These are phyloP conservation scores for Jimgerdemannia flammicorona DNA, from an alignment of 192 early-diverging fungal species.

Conservation along the genomic window DNA sequence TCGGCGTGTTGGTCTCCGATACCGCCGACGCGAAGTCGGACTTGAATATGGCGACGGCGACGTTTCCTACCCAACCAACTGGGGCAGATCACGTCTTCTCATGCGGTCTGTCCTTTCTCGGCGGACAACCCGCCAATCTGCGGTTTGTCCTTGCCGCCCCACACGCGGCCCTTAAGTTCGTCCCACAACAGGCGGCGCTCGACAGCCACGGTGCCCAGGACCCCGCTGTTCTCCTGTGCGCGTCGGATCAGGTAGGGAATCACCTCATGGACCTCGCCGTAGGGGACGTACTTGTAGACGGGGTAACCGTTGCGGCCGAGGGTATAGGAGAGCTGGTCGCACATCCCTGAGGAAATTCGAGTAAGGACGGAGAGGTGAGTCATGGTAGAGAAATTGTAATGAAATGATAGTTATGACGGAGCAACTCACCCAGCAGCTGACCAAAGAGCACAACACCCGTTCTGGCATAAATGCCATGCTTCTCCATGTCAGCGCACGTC, in stretches of 20 bases:
- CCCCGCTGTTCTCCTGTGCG: conserved; percentile 89
- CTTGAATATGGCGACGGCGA: too few relatives aligned
- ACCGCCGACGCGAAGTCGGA: too few relatives aligned
- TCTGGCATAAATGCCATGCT: conserved; percentile 44
- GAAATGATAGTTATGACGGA: neutral
- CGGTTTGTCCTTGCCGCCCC: neutral
- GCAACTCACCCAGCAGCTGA: conserved; percentile 64
- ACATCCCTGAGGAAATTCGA: conserved; percentile 56
- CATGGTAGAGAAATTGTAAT: neutral
- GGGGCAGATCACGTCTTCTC: too few relatives aligned
- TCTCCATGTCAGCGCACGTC: conserved; percentile 59
- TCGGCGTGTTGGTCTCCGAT: too few relatives aligned
- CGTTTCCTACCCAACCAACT: too few relatives aligned
- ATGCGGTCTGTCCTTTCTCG: too few relatives aligned
- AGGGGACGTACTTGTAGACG: conserved; percentile 92
- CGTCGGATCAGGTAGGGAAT: conserved; percentile 93
- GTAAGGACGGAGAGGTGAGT: conserved; percentile 8
- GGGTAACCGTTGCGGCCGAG: conserved; percentile 72
- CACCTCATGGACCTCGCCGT: conserved; percentile 84
- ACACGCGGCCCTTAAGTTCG: conserved; percentile 49
- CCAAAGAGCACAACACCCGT: conserved; percentile 80
- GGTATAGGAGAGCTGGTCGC: conserved; percentile 82
- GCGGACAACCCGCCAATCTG: too few relatives aligned
- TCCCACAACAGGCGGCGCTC: conserved; percentile 57
- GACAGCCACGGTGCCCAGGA: conserved; percentile 47